Conservation (phyloP, 2,329 filamentous ascomycete genomes). For the Blastomyces parvus region DNA sequence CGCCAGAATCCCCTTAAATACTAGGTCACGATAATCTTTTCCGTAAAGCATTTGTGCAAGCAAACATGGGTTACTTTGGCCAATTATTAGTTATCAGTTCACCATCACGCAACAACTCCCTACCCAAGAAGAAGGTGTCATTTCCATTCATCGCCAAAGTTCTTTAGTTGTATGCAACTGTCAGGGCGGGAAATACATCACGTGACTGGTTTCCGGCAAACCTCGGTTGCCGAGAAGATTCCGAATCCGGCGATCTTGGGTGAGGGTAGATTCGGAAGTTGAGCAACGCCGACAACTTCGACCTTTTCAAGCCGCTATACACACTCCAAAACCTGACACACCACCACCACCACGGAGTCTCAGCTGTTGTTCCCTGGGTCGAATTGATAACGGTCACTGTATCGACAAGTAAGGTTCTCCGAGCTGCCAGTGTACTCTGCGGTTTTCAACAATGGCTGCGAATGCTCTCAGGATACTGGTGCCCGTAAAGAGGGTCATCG, state of each 20-base stretch:
- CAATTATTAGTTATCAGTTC: too few species aligned
- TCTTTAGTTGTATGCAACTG: neutral
- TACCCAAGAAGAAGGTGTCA: too few species aligned
- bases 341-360: neutral
- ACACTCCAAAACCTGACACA: neutral
- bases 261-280: slow-evolving; percentile 7
- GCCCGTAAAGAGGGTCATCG: slow-evolving; percentile 74
- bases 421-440: neutral
- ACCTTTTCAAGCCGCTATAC: neutral
- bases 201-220: slow-evolving; percentile 9
- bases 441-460: slow-evolving; percentile 30
- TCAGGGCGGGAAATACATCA: neutral
- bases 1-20: too few species aligned
- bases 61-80: too few species aligned
- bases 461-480: slow-evolving; percentile 61
- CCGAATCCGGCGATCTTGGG: slow-evolving; percentile 4
- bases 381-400: neutral
- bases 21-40: neutral
- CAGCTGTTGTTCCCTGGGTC: neutral
- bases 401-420: neutral
- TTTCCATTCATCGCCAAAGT: too few species aligned
- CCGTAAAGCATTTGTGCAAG: neutral
- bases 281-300: neutral
- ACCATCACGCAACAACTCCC: too few species aligned
- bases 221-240: slow-evolving; percentile 9